Percentiles rank a stretch among this genome's conserved stretches.
These are phyloP conservation scores for Pythium sp. DNA, from an alignment of 352 stramenopile genomes.

Conservation along the genomic window DNA sequence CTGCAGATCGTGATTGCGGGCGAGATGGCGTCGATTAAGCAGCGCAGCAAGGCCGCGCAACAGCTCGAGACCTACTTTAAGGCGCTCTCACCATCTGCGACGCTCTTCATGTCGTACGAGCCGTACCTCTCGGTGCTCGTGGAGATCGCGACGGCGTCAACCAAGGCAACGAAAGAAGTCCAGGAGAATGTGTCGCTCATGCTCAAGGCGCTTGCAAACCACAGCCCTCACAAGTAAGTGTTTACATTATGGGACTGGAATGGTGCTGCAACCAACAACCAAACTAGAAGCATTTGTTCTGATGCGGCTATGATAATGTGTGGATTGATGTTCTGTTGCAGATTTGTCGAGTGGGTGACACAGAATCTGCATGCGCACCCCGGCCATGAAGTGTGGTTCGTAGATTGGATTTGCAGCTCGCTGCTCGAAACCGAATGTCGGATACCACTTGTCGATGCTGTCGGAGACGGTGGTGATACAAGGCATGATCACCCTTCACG, in stretches of 20 bases:
- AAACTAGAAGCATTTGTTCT: neutral
- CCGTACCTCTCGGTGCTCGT: conserved; percentile 44
- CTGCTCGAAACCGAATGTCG: conserved; percentile 34
- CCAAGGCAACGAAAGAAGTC: conserved; percentile 32
- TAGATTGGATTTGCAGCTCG: conserved; percentile 50
- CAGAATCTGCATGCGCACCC: conserved; percentile 30
- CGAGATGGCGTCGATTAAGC: conserved; percentile 33
- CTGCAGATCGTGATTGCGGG: conserved; percentile 45
- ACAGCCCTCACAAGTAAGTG: conserved; percentile 34
- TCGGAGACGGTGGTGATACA: neutral
- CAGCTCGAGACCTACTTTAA: conserved; percentile 41
- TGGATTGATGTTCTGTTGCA: conserved; percentile 4
- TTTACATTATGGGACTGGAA: neutral
- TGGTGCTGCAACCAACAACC: neutral
- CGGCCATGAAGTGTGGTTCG: conserved; percentile 42
- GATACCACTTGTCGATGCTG: conserved; percentile 22
- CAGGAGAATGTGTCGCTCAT: conserved; percentile 36
- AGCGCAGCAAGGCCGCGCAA: conserved; percentile 41
- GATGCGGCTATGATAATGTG: neutral
- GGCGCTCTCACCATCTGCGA: conserved; percentile 21
- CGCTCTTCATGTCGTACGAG: conserved; percentile 43
- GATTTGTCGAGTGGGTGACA: conserved; percentile 50
- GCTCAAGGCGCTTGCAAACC: conserved; percentile 35
- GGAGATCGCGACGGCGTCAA: conserved; percentile 29
- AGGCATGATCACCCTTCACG: neutral